Conservation (phyloP, 768 basidiomycete genomes). For the Tylopilus balloui region DNA sequence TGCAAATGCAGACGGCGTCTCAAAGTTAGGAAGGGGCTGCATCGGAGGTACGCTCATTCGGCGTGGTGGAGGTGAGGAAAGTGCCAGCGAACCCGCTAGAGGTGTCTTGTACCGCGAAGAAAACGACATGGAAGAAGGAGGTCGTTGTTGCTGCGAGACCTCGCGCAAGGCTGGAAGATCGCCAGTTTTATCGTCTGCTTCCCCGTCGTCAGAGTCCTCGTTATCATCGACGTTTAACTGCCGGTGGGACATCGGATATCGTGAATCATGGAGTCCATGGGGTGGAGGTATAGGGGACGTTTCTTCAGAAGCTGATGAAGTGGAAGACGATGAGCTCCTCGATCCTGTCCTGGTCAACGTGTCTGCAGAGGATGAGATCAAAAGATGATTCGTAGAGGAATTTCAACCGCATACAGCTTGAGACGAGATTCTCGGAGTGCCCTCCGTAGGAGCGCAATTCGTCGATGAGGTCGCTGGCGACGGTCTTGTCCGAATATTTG, state of each 20-base stretch:
- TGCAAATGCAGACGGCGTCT: slow-evolving; percentile 71
- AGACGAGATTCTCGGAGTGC: slow-evolving; percentile 57
- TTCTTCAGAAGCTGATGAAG: slow-evolving; percentile 53
- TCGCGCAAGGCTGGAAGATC: slow-evolving; percentile 41
- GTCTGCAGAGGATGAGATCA: slow-evolving; percentile 18
- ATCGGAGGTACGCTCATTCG: slow-evolving; percentile 47
- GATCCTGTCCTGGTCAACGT: slow-evolving; percentile 42
- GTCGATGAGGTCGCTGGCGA: slow-evolving; percentile 66
- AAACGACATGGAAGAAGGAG: slow-evolving; percentile 58
- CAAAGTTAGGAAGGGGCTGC: slow-evolving; percentile 70
- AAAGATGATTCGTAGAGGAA: not conserved
- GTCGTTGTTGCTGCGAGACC: slow-evolving; percentile 42
- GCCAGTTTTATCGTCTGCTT: slow-evolving; percentile 45
- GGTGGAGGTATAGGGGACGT: slow-evolving; percentile 19
- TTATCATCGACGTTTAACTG: slow-evolving; percentile 24
- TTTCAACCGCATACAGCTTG: slow-evolving; percentile 49
- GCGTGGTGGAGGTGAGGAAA: slow-evolving; percentile 50
- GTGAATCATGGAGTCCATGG: slow-evolving; percentile 14
- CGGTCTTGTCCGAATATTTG: slow-evolving; percentile 80
- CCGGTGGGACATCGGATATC: slow-evolving; percentile 8
- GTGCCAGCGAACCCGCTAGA: slow-evolving; percentile 53
- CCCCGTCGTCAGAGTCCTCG: slow-evolving; percentile 43
- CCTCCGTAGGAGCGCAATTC: slow-evolving; percentile 77
- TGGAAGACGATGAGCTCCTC: slow-evolving; percentile 58
- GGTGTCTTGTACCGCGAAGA: slow-evolving; percentile 83